Percentiles rank a stretch among this genome's conserved stretches.
phyloP scores from a whole-genome alignment of 2,329 filamentous ascomycete genomes.

The Elsinoe arachidis region DNA sequence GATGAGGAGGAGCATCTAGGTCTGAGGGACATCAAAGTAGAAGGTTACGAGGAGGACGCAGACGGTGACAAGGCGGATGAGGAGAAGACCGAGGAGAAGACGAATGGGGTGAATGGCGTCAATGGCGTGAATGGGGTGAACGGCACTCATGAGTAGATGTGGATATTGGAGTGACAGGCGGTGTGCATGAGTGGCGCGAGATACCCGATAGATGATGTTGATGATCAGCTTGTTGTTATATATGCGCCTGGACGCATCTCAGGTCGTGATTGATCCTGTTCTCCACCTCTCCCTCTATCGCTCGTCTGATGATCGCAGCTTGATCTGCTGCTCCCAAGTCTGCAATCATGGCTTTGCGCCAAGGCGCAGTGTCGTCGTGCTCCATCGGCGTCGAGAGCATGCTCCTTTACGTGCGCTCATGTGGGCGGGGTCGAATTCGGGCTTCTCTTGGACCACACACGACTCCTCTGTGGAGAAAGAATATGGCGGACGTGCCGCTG shows the following conservation, averaged over 20 bases:
- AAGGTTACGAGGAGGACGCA: conserved; percentile 58
- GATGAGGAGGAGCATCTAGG: conserved; percentile 94
- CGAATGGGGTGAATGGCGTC: background rate
- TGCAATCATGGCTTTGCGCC: no score
- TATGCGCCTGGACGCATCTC: no score
- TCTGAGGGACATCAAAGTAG: conserved; percentile 83
- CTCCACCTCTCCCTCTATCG: no score
- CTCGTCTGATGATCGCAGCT: no score
- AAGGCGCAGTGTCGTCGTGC: no score
- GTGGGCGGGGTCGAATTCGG: no score
- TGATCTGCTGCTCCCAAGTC: no score
- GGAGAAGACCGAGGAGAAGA: conserved; percentile 10
- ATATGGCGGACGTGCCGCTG: no score
- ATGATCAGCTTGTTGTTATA: background rate
- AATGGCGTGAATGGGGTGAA: conserved; percentile 3
- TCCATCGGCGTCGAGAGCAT: no score
- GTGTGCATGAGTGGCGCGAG: conserved; percentile 8
- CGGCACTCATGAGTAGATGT: background rate
- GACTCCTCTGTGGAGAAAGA: no score
- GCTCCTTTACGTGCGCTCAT: no score
- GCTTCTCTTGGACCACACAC: no score
- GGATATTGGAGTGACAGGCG: background rate
- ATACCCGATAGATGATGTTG: conserved; percentile 10
- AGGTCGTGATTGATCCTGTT: background rate
- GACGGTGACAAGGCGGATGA: conserved; percentile 10